Evolutionary conservation across 768 basidiomycete species (phyloP).

Genomic region (Hypholoma sublateritium): DNA sequence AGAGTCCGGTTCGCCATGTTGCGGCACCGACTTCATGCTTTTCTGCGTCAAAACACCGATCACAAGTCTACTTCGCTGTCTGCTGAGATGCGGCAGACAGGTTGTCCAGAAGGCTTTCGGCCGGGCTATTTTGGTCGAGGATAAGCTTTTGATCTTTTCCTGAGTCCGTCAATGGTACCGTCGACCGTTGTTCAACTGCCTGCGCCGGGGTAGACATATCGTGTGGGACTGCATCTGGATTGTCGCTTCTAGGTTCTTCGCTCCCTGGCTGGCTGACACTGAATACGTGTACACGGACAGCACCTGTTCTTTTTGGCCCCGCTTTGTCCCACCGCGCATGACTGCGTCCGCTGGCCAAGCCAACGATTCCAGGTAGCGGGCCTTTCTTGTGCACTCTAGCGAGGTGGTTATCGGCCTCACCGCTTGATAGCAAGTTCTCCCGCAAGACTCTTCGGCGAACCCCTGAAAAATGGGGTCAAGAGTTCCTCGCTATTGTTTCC

Average conservation of each 20-base stretch:
- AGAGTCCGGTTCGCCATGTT: slow-evolving; percentile 1
- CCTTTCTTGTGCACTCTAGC: not conserved
- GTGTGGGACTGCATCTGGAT: not conserved
- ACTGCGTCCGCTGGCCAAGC: not conserved
- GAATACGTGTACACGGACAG: not conserved
- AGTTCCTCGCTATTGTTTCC: not conserved
- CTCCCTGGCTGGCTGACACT: not conserved
- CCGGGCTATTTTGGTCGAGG: slow-evolving; percentile 3
- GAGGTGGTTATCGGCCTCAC: not conserved
- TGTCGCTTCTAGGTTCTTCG: not conserved
- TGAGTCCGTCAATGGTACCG: not conserved
- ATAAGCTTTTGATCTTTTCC: not conserved
- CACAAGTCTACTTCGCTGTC: not conserved
- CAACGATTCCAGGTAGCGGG: not conserved
- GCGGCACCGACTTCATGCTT: not conserved
- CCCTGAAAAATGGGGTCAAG: slow-evolving; percentile 3
- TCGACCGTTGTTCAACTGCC: not conserved
- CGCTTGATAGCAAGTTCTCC: too few relatives aligned
- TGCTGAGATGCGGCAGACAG: not conserved
- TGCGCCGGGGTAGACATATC: not conserved
- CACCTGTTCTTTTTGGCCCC: not conserved
- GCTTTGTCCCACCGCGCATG: not conserved
- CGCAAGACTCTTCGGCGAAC: not conserved
- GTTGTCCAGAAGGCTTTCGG: not conserved
- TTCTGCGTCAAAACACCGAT: not conserved